These are phyloP conservation scores for Talaromyces sp. DNA, from an alignment of 2,329 filamentous ascomycete species.

Conservation along the genomic window DNA sequence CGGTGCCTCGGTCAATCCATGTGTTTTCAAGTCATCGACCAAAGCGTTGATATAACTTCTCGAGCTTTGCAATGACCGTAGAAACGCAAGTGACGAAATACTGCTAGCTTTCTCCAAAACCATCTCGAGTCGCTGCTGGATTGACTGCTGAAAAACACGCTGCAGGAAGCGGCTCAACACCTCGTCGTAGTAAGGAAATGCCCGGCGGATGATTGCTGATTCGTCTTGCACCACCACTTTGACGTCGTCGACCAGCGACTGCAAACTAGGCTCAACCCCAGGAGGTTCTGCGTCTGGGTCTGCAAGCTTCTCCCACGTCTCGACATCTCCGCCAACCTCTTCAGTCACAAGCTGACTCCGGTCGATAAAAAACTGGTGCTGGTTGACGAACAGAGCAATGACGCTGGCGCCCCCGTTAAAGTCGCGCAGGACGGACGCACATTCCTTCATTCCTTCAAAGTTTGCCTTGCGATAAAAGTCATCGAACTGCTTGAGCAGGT, in stretches of 20 bases:
- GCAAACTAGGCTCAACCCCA: constrained; percentile 83
- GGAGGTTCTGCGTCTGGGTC: constrained; percentile 92
- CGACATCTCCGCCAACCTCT: constrained; percentile 58
- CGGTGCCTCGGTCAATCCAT: constrained; percentile 91
- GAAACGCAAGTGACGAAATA: constrained; percentile 84
- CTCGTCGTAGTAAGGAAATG: constrained; percentile 93
- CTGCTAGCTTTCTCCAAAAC: constrained; percentile 91
- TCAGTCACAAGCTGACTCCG: constrained; percentile 85
- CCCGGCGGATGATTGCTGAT: constrained; percentile 91
- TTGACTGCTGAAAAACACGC: constrained; percentile 93
- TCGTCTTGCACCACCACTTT: constrained; percentile 95
- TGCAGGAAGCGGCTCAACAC: constrained; percentile 91
- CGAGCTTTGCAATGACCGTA: constrained; percentile 85
- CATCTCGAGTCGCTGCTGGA: constrained; percentile 92
- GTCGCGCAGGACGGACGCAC: constrained; percentile 85
- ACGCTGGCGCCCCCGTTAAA: constrained; percentile 96
- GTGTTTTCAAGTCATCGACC: constrained; percentile 87
- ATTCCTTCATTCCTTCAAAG: constrained; percentile 97
- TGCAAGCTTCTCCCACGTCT: constrained; percentile 85
- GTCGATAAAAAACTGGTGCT: constrained; percentile 99
- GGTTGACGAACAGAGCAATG: constrained; percentile 93
- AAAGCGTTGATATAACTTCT: constrained; percentile 80
- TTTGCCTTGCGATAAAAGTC: constrained; percentile 93
- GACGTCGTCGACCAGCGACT: constrained; percentile 89
- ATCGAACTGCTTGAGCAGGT: constrained; percentile 92